These are phyloP conservation scores for Sarocladium oryzae DNA, from an alignment of 2,329 filamentous ascomycete species.

Conservation along the genomic window DNA sequence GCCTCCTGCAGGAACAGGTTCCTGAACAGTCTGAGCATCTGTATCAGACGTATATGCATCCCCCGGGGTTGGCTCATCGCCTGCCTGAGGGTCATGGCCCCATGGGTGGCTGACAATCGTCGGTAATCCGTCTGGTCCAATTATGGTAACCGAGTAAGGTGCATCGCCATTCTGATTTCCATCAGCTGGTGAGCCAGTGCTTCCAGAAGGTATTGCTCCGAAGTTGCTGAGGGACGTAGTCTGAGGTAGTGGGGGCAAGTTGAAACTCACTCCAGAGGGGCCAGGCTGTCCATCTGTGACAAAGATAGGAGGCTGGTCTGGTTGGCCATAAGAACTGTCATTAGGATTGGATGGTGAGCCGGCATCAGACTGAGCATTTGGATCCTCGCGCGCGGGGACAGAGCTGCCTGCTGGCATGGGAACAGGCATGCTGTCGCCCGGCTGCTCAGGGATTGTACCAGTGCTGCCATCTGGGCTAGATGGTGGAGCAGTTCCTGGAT, in stretches of 20 bases:
- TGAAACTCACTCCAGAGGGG: not conserved
- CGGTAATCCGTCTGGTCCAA: conserved; percentile 10
- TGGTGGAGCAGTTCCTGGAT: not conserved
- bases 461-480: not conserved
- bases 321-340: not conserved
- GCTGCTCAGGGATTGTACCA: not conserved
- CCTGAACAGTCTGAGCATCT: not conserved
- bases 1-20: not conserved
- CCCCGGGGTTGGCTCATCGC: not conserved
- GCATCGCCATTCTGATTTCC: not conserved
- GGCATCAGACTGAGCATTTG: not conserved
- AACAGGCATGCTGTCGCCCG: conserved; percentile 9
- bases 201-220: not conserved
- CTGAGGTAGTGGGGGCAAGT: not conserved
- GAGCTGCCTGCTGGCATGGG: not conserved
- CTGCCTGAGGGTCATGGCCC: not conserved
- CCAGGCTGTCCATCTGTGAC: conserved; percentile 1
- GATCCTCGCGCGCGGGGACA: not conserved
- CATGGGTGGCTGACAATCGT: conserved; percentile 5
- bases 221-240: not conserved
- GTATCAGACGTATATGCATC: not conserved
- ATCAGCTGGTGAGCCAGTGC: not conserved
- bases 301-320: not conserved
- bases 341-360: not conserved
- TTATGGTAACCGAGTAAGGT: conserved; percentile 6